Percentiles rank a stretch among this genome's conserved stretches.
Conservation (phyloP, 2,329 filamentous ascomycete genomes). For the Dothidotthia symphoricarpi region DNA sequence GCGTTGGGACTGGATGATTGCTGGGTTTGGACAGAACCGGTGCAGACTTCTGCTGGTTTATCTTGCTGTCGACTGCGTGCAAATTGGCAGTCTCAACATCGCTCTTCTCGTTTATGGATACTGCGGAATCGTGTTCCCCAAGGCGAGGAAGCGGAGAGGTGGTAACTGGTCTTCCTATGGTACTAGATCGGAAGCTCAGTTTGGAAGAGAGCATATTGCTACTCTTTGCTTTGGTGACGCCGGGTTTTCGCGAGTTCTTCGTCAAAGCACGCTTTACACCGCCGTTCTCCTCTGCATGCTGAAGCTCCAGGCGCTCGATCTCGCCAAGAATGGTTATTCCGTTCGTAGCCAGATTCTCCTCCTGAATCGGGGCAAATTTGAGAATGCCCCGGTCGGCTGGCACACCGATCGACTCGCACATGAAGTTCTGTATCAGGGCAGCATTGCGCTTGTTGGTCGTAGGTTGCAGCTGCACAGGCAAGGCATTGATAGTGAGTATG, state of each 20-base stretch:
- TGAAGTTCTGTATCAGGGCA: conserved; percentile 70
- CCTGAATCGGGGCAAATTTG: conserved; percentile 66
- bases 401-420: conserved; percentile 70
- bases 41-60: conserved; percentile 25
- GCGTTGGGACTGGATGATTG: conserved; percentile 25
- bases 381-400: conserved; percentile 66
- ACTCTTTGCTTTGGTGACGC: conserved; percentile 38
- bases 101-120: conserved; percentile 33
- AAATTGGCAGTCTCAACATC: conserved; percentile 13
- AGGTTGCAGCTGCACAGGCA: conserved; percentile 67
- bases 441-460: conserved; percentile 80
- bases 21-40: conserved; percentile 20
- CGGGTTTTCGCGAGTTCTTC: conserved; percentile 37
- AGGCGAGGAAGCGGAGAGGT: conserved; percentile 37
- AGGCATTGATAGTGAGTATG: conserved; percentile 68
- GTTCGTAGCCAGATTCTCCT: conserved; percentile 70
- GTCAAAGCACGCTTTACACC: conserved; percentile 45
- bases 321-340: conserved; percentile 69
- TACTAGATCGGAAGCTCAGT: conserved; percentile 28
- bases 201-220: conserved; percentile 38
- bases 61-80: conserved; percentile 20
- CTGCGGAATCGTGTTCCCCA: conserved; percentile 37
- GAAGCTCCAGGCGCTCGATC: conserved; percentile 58
- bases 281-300: conserved; percentile 44
- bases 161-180: conserved; percentile 23